Conservation (phyloP, 1,284 basidiomycete genomes). For the Ganoderma sinense region DNA sequence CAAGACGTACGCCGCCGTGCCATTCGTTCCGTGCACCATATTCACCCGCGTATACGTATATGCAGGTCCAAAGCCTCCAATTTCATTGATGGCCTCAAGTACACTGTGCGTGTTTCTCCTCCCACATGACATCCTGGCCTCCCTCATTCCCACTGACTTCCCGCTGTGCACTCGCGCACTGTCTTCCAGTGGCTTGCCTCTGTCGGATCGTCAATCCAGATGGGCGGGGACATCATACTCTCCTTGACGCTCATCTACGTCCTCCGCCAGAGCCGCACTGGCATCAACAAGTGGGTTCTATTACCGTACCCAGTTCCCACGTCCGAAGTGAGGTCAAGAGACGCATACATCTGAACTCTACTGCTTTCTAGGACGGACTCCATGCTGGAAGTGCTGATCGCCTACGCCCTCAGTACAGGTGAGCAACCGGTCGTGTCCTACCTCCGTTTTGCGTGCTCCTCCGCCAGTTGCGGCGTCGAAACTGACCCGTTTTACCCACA, state of each 20-base stretch:
- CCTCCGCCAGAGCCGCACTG: slow-evolving; percentile 14
- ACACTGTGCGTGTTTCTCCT: slow-evolving; percentile 7
- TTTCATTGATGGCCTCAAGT: slow-evolving; percentile 5
- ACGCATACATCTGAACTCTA: too few relatives aligned
- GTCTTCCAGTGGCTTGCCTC: slow-evolving; percentile 16
- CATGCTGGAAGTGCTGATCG: slow-evolving; percentile 13
- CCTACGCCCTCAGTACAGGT: slow-evolving; percentile 17
- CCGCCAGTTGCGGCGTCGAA: neutral
- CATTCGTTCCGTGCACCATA: neutral
- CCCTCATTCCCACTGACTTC: neutral
- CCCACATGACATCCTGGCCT: too few relatives aligned
- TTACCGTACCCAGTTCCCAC: neutral
- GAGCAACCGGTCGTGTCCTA: slow-evolving; percentile 3
- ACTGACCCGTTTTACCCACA: neutral
- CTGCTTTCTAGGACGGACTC: slow-evolving; percentile 18
- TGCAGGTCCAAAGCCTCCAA: slow-evolving; percentile 1
- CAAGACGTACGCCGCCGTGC: slow-evolving; percentile 4
- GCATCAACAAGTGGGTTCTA: slow-evolving; percentile 3
- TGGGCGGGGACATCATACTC: slow-evolving; percentile 17
- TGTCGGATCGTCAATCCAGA: slow-evolving; percentile 12
- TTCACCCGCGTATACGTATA: neutral
- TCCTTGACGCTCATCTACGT: slow-evolving; percentile 14
- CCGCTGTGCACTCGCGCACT: neutral
- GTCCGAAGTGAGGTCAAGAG: too few relatives aligned
- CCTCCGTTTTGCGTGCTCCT: neutral